Percentiles rank a stretch among this genome's conserved stretches.
phyloP scores from a whole-genome alignment of 306 rosid genomes.

The Gleditsia sinensis region DNA sequence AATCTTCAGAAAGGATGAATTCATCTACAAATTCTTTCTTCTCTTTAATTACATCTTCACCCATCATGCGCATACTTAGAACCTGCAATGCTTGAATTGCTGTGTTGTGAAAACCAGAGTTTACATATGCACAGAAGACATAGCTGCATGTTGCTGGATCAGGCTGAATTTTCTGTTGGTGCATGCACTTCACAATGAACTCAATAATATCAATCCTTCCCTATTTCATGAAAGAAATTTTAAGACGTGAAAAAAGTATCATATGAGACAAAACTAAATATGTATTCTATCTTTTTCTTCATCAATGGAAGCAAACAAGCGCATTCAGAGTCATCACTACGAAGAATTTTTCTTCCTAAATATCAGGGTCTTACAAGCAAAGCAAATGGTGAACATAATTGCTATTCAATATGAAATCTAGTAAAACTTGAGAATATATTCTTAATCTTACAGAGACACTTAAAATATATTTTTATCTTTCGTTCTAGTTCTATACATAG shows the following conservation, averaged over 20 bases:
- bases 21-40: conserved; percentile 43
- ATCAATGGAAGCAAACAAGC: conserved; percentile 2
- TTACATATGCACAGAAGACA: conserved; percentile 71
- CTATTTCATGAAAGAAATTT: conserved; percentile 44
- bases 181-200: conserved; percentile 72
- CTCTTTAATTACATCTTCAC: conserved; percentile 40
- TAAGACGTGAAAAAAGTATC: neutral
- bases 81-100: conserved; percentile 75
- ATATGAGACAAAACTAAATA: neutral
- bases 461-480: conserved; percentile 22
- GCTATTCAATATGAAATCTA: neutral
- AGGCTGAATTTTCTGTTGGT: conserved; percentile 59
- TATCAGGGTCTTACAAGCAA: conserved; percentile 13
- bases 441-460: neutral
- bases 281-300: conserved; percentile 11
- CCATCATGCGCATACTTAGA: conserved; percentile 63
- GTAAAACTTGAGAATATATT: neutral
- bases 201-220: conserved; percentile 76
- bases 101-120: conserved; percentile 57
- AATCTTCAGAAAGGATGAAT: conserved; percentile 58
- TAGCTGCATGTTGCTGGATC: conserved; percentile 58
- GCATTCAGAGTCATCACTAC: neutral
- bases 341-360: neutral
- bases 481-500: conserved; percentile 3
- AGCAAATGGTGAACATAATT: conserved; percentile 6